Conservation (phyloP, 2,329 filamentous ascomycete species). For the Botrytis paeoniae region DNA sequence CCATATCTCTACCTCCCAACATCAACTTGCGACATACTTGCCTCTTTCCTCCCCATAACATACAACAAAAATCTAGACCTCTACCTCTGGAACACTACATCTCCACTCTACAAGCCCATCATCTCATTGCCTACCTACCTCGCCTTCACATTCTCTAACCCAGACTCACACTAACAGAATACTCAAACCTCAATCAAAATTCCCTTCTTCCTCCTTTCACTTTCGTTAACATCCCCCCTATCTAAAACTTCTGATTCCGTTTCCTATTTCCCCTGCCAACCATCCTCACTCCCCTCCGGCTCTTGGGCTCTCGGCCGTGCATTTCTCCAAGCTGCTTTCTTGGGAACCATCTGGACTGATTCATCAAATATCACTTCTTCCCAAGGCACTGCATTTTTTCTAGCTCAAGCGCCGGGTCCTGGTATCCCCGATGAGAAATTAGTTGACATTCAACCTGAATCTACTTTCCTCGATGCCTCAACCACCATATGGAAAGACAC, state of each 20-base stretch:
- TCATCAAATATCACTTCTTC: not conserved
- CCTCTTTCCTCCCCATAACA: constrained; percentile 36
- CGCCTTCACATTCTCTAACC: constrained; percentile 38
- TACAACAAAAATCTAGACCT: constrained; percentile 34
- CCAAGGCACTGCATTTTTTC: not conserved
- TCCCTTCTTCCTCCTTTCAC: not conserved
- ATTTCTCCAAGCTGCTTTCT: constrained; percentile 7
- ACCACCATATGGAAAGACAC: not conserved
- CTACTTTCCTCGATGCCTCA: not conserved
- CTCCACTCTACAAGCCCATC: constrained; percentile 34
- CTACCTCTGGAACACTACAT: constrained; percentile 39
- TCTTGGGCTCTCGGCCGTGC: constrained; percentile 6
- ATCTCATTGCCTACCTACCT: constrained; percentile 40
- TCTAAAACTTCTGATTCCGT: not conserved
- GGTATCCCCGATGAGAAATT: not conserved
- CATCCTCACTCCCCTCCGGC: constrained; percentile 20
- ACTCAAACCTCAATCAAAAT: constrained; percentile 4
- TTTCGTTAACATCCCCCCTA: not conserved
- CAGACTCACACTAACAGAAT: not conserved
- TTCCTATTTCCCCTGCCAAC: constrained; percentile 27
- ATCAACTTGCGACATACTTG: constrained; percentile 39
- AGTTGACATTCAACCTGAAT: not conserved
- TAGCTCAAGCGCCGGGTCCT: constrained; percentile 10
- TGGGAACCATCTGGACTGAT: not conserved
- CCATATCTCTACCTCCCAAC: constrained; percentile 39